These are phyloP conservation scores for Bonia amplexicaulis DNA, from an alignment of 176 grass and related monocot species.

Conservation along the genomic window DNA sequence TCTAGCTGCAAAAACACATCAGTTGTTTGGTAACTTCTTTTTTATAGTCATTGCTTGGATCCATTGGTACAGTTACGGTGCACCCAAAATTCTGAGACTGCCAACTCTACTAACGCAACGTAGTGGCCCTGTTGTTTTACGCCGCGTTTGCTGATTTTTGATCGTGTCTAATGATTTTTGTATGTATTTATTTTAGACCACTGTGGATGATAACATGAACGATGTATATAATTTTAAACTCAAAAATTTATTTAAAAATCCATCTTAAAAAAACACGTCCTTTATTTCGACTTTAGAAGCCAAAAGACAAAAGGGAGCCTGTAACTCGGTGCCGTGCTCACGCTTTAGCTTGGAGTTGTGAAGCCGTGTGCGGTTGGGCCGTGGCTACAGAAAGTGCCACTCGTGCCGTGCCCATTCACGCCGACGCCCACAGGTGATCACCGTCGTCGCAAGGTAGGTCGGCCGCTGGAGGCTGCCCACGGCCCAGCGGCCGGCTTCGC, in stretches of 20 bases:
- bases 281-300: no score
- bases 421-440: background rate
- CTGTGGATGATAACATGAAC: no score
- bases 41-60: background rate
- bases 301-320: no score
- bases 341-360: no score
- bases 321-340: no score
- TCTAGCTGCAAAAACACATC: background rate
- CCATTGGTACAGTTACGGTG: background rate
- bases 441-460: no score
- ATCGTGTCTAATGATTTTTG: rapidly evolving
- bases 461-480: no score
- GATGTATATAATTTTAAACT: rapidly evolving
- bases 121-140: no score
- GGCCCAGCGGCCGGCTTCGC: no score
- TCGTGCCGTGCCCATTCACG: background rate
- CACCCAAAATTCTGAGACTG: background rate
- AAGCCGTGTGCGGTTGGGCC: background rate
- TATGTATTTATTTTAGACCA: no score
- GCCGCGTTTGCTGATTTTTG: no score
- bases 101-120: no score
- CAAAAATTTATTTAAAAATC: rapidly evolving
- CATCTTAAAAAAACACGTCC: rapidly evolving
- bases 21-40: background rate
- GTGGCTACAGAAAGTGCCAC: background rate